A percentile compares a stretch with the other conserved stretches of the same genome.
Evolutionary conservation across 2,329 filamentous ascomycete genomes (phyloP).

Genomic region (Cercospora beticola): DNA sequence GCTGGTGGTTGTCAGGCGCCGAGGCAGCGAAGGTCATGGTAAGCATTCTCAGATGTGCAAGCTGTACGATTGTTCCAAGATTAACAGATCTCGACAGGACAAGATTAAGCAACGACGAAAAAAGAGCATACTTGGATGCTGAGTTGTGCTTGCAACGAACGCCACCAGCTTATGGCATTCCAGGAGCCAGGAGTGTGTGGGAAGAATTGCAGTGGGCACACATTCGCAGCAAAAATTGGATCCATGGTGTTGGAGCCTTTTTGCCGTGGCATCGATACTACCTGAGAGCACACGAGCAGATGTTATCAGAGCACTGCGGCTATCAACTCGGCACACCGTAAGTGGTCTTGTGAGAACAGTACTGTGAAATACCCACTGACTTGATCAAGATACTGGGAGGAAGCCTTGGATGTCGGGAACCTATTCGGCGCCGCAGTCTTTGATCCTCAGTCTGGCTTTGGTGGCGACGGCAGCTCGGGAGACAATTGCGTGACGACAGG

Average conservation of each 20-base stretch:
- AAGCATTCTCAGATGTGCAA: not conserved
- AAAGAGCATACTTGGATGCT: conserved; percentile 22
- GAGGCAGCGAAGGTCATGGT: conserved; percentile 20
- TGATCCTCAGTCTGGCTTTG: conserved; percentile 22
- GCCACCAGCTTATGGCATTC: conserved; percentile 22
- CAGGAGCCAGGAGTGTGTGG: conserved; percentile 24
- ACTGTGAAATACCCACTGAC: not conserved
- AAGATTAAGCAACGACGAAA: conserved; percentile 19
- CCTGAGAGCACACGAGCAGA: conserved; percentile 22
- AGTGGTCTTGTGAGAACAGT: not conserved
- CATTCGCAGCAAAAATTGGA: conserved; percentile 26
- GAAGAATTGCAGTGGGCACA: conserved; percentile 29
- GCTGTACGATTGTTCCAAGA: not conserved
- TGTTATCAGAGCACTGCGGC: conserved; percentile 25
- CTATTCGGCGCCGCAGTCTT: conserved; percentile 21
- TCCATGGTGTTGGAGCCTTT: conserved; percentile 27
- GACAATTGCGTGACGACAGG: conserved; percentile 21
- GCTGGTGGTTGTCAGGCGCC: conserved; percentile 10
- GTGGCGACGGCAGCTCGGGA: conserved; percentile 16
- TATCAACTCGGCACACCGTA: conserved; percentile 23
- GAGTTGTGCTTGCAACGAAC: conserved; percentile 25
- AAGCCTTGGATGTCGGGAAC: conserved; percentile 21
- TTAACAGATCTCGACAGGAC: conserved; percentile 13
- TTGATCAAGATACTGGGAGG: conserved; percentile 23
- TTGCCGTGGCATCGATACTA: conserved; percentile 29